phyloP scores from a whole-genome alignment of 1,284 basidiomycete species.

The Ceraceosorus guamensis region DNA sequence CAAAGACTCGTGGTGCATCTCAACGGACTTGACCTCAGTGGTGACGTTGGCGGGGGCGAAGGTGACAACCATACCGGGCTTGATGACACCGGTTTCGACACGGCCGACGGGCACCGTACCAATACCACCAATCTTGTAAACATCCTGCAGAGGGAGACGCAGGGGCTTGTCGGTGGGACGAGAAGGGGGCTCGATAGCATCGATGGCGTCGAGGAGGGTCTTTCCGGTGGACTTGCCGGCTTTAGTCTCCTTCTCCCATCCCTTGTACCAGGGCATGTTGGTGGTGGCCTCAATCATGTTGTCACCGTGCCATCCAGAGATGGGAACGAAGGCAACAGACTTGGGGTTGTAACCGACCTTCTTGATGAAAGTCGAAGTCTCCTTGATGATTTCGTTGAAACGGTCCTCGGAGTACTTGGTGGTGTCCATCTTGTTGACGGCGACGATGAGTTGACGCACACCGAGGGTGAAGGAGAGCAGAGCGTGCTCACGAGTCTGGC shows the following conservation, averaged over 20 bases:
- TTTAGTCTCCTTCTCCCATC: slow-evolving; percentile 67
- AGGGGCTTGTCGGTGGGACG: slow-evolving; percentile 99
- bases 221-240: slow-evolving; percentile 86
- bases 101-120: slow-evolving; percentile 99
- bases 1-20: slow-evolving; percentile 99
- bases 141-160: slow-evolving; percentile 99
- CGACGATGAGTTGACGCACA: slow-evolving; percentile 99
- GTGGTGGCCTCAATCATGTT: slow-evolving; percentile 86
- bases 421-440: slow-evolving; percentile 99
- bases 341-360: slow-evolving; percentile 99
- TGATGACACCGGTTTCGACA: slow-evolving; percentile 99
- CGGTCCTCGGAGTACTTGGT: slow-evolving; percentile 98
- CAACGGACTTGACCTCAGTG: slow-evolving; percentile 99
- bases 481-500: slow-evolving; percentile 99
- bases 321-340: slow-evolving; percentile 94
- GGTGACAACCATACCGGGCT: slow-evolving; percentile 92
- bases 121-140: slow-evolving; percentile 99
- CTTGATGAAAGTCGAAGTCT: slow-evolving; percentile 99
- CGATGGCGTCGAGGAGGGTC: slow-evolving; percentile 98
- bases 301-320: slow-evolving; percentile 99
- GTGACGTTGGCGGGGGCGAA: slow-evolving; percentile 97
- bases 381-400: slow-evolving; percentile 99
- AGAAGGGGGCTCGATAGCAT: slow-evolving; percentile 93
- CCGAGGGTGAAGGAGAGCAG: slow-evolving; percentile 99
- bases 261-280: slow-evolving; percentile 99